Evolutionary conservation across 306 rosid genomes (phyloP), one percentile per base, ranked within the genome.

Genomic region (Macrotyloma uniflorum): DNA sequence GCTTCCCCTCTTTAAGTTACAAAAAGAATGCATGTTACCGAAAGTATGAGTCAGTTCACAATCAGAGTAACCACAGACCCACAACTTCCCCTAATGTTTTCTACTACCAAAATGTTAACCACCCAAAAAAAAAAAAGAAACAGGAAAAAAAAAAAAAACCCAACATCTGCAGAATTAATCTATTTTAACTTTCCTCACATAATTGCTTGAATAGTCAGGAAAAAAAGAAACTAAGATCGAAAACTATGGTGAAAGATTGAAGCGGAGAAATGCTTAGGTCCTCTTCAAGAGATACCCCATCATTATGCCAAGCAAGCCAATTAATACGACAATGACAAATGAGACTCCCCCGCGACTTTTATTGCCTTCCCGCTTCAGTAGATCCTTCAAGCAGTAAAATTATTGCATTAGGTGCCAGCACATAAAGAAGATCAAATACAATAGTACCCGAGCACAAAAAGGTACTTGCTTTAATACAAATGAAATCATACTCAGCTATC

Each of bases 211-310:
- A 76, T 68, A 68, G 84, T 77, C 75, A 59, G 83, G 83, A 84
- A 71, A 67, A n/a, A 80, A 20, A 79, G 70, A 80, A 81, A 80
- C 76, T 54, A 67, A 18, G 77, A 83, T 58, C 28, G 59, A 79
- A 74, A 62, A 36, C 80, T 68, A 61, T 16, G 77, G 79, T 68
- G 80, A 22, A 72, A 67, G 80, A 79, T 70, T 63, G 49, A 78
- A 66, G 70, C 9, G 42, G 13, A 1, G 69, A 50, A 61, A 14
- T 50, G 70, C 84, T 88, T 79, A 93, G 26, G 88, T 64, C 83
- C 82, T 88, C 87, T 86, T 93, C 89, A 91, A 51, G 82, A 93
- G 74, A 84, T 87, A 93, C 49, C 98, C 98, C 87, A 93, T 79
- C 75, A 87, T 80, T 68, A 88, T 24, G 87, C 96, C 98, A 55